phyloP scores from a whole-genome alignment of 768 basidiomycete species.

The Boletus eberwhitei region DNA sequence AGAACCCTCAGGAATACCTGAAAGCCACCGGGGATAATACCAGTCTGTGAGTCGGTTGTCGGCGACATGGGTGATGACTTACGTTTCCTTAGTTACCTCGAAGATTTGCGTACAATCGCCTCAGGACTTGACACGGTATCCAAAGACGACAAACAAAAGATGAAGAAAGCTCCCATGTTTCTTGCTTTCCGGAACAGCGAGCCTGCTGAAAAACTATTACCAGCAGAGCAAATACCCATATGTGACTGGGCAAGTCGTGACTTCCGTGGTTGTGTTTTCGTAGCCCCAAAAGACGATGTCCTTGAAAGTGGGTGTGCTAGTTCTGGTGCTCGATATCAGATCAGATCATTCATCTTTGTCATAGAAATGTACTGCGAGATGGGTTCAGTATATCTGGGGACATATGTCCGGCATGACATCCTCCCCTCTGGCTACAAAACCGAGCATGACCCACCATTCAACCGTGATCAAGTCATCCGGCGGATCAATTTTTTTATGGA shows the following conservation, averaged over 20 bases:
- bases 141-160: constrained; percentile 4
- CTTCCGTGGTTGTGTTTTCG: constrained; percentile 4
- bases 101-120: constrained; percentile 13
- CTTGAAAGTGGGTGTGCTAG: constrained; percentile 10
- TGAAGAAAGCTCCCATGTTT: constrained; percentile 11
- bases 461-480: not conserved
- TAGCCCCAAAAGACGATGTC: constrained; percentile 5
- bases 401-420: constrained; percentile 4
- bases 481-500: constrained; percentile 9
- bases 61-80: not conserved
- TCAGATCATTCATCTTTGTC: not conserved
- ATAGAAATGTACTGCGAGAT: constrained; percentile 12
- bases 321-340: not conserved
- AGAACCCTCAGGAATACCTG: constrained; percentile 6
- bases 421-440: not conserved
- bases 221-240: constrained; percentile 10
- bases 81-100: constrained; percentile 7
- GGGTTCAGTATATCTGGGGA: constrained; percentile 12
- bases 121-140: constrained; percentile 9
- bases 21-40: not conserved
- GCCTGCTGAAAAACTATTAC: not conserved
- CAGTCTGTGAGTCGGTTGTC: not conserved
- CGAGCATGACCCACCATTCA: not conserved
- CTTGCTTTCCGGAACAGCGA: not conserved
- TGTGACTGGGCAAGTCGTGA: constrained; percentile 10